Conservation (phyloP, 345 rosid species). For the Sisymbrium irio region DNA sequence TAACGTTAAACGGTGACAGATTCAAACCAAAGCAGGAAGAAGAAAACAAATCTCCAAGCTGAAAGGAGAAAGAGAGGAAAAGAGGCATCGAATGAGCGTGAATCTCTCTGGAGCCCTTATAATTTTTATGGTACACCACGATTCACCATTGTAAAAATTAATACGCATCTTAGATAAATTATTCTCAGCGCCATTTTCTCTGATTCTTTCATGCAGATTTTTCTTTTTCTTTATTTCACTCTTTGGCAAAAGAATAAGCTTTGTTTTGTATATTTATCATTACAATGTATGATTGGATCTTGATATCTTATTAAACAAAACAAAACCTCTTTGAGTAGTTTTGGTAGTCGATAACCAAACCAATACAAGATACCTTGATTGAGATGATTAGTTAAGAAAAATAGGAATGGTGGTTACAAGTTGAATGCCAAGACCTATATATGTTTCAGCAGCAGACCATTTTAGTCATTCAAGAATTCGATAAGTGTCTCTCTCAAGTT, state of each 20-base stretch:
- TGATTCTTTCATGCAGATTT: slow-evolving; percentile 24
- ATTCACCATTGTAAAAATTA: background rate
- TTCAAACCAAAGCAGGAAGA: background rate
- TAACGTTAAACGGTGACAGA: slow-evolving; percentile 5
- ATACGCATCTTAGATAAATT: background rate
- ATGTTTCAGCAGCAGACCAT: too few relatives aligned
- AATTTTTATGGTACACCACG: background rate
- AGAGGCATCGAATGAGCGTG: slow-evolving; percentile 28
- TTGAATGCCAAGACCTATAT: background rate
- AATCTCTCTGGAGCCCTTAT: slow-evolving; percentile 24
- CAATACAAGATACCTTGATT: background rate
- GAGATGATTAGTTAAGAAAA: background rate
- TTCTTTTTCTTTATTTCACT: background rate
- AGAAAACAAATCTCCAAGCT: background rate
- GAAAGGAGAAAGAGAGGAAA: background rate
- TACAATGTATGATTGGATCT: background rate
- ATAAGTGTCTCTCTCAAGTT: background rate
- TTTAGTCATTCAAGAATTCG: background rate
- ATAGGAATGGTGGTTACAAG: background rate
- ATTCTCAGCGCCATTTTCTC: slow-evolving; percentile 29
- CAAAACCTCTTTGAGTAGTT: background rate
- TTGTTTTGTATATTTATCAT: background rate
- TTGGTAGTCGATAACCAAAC: background rate
- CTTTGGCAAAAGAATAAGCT: background rate
- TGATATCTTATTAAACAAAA: background rate